phyloP scores from a whole-genome alignment of 1,284 basidiomycete genomes.

The Volvariella surrecta region DNA sequence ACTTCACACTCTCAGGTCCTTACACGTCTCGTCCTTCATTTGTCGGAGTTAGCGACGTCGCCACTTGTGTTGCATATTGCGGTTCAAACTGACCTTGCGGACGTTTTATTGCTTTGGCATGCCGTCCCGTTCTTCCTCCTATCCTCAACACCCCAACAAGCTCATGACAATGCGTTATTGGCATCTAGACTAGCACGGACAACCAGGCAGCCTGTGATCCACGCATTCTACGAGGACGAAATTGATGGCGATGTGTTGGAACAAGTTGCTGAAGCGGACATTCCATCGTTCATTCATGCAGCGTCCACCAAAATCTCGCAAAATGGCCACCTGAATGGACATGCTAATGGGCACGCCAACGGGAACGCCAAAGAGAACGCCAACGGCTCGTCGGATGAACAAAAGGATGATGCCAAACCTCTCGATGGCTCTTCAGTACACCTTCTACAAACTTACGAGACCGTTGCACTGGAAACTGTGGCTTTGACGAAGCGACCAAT shows the following conservation, averaged over 20 bases:
- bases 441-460: slow-evolving; percentile 39
- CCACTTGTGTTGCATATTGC: slow-evolving; percentile 56
- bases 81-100: slow-evolving; percentile 42
- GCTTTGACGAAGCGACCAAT: slow-evolving; percentile 55
- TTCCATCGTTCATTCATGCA: slow-evolving; percentile 46
- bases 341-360: slow-evolving; percentile 23
- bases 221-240: slow-evolving; percentile 57
- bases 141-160: slow-evolving; percentile 53
- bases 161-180: slow-evolving; percentile 65
- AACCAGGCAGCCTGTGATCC: slow-evolving; percentile 55
- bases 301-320: slow-evolving; percentile 20
- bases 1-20: slow-evolving; percentile 34
- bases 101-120: slow-evolving; percentile 48
- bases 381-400: slow-evolving; percentile 21
- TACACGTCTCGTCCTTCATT: slow-evolving; percentile 46
- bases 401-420: slow-evolving; percentile 15
- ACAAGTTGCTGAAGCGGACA: slow-evolving; percentile 47
- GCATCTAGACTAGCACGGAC: slow-evolving; percentile 38
- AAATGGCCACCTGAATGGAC: slow-evolving; percentile 15
- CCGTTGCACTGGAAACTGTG: slow-evolving; percentile 54
- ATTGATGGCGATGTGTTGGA: slow-evolving; percentile 29
- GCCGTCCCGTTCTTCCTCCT: slow-evolving; percentile 56
- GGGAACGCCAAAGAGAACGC: slow-evolving; percentile 18
- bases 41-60: slow-evolving; percentile 42
- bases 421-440: slow-evolving; percentile 1